These are phyloP conservation scores for Dendrobium officinale DNA, from an alignment of 106 monocot genomes.

Conservation along the genomic window DNA sequence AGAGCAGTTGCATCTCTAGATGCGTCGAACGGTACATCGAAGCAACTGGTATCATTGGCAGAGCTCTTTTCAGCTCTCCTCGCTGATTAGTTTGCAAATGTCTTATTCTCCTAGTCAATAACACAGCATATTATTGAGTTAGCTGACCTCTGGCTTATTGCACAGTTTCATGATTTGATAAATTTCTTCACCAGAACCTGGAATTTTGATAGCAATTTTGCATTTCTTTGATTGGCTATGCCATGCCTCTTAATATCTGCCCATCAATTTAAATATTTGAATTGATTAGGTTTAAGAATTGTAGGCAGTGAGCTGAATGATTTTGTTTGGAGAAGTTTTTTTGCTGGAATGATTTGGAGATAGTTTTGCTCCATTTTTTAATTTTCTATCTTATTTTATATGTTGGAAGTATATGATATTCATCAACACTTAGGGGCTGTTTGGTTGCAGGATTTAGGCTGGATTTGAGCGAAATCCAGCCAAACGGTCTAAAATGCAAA, in stretches of 20 bases:
- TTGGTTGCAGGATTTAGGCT: no score
- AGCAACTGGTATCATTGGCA: conserved; percentile 78
- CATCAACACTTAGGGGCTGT: no score
- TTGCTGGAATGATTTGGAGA: no score
- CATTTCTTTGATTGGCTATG: not conserved
- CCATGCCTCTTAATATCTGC: not conserved
- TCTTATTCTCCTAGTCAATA: not conserved
- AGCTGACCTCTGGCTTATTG: not conserved
- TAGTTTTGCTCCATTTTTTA: no score
- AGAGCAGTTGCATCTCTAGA: conserved; percentile 86
- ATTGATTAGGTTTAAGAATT: not conserved
- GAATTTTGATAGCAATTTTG: not conserved
- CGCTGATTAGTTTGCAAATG: conserved; percentile 7
- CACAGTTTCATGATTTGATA: not conserved
- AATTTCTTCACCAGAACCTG: not conserved
- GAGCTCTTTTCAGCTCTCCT: conserved; percentile 64
- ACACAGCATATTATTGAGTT: not conserved
- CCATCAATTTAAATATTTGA: not conserved
- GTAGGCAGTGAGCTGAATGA: not conserved
- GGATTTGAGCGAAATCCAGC: no score
- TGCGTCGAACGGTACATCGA: conserved; percentile 96
- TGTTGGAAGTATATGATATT: no score
- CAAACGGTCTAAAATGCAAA: no score
- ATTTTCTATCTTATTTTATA: no score
- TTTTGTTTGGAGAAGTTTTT: not conserved